Evolutionary conservation across 208 protist species (phyloP).

Genomic region (Acanthamoeba lugdunensis): DNA sequence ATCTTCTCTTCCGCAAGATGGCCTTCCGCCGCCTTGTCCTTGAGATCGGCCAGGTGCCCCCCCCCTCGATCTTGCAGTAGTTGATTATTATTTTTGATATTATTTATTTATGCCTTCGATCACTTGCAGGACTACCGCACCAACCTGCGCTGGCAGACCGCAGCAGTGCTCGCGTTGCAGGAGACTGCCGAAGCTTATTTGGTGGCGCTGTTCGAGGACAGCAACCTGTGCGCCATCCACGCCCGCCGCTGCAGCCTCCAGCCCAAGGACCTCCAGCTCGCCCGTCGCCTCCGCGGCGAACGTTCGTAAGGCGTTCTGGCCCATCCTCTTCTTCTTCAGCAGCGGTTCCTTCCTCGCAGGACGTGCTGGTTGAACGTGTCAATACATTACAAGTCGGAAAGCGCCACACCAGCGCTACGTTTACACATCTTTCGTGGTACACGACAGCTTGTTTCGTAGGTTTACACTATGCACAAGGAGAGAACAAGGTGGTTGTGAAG

Average conservation of each 20-base stretch:
- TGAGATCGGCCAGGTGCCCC: conserved; percentile 88
- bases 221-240: conserved; percentile 91
- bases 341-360: background rate
- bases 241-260: conserved; percentile 91
- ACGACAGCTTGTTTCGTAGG: too few species aligned
- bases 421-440: too few species aligned
- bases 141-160: conserved; percentile 91
- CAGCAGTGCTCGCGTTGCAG: conserved; percentile 90
- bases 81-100: background rate
- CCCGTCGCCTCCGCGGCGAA: background rate
- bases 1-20: conserved; percentile 91
- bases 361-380: background rate
- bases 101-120: background rate
- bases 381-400: background rate
- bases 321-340: background rate
- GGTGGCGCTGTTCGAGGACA: conserved; percentile 92
- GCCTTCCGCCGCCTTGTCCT: conserved; percentile 92
- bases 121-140: conserved; percentile 77
- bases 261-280: conserved; percentile 83
- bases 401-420: too few species aligned
- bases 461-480: too few species aligned
- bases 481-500: too few species aligned
- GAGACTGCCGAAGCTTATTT: conserved; percentile 93
- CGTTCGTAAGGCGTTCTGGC: background rate
- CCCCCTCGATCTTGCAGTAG: background rate